phyloP scores from a whole-genome alignment of 441 rosid genomes.

The Mallotus japonicus region DNA sequence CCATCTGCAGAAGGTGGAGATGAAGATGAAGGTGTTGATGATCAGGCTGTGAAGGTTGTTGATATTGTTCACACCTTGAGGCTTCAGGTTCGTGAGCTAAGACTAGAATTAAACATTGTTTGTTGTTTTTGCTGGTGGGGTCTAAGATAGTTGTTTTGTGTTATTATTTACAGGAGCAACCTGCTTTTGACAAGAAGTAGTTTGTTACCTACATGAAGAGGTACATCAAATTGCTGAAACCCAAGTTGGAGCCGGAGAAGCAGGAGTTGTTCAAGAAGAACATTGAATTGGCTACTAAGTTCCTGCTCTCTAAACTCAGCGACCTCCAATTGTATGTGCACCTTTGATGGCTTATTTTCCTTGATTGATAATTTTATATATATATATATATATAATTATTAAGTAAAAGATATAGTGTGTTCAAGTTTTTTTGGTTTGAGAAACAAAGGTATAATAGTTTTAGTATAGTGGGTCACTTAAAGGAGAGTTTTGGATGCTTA shows the following conservation, averaged over 20 bases:
- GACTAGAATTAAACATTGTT: no score
- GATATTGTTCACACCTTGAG: constrained; percentile 92
- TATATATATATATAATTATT: no score
- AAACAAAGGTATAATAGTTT: no score
- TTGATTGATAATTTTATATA: no score
- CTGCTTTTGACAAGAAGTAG: constrained; percentile 73
- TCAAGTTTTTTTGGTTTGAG: no score
- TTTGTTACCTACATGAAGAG: constrained; percentile 62
- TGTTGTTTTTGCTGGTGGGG: not conserved
- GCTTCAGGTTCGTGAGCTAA: constrained; percentile 51
- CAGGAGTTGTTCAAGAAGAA: constrained; percentile 61
- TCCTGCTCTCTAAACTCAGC: constrained; percentile 59
- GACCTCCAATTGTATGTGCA: constrained; percentile 72
- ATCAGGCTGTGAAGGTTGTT: constrained; percentile 61
- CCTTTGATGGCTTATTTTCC: no score
- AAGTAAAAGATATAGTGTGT: no score
- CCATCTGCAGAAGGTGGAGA: constrained; percentile 85
- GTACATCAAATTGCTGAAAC: constrained; percentile 65
- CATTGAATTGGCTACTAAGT: constrained; percentile 76
- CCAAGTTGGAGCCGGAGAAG: constrained; percentile 53
- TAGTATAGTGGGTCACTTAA: not conserved
- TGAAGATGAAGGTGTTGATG: constrained; percentile 85
- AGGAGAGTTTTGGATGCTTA: not conserved
- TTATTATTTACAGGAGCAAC: constrained; percentile 62
- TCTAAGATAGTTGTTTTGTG: not conserved